These are phyloP conservation scores for Lecanicillium sp. DNA, from an alignment of 2,329 filamentous ascomycete species.

Conservation along the genomic window DNA sequence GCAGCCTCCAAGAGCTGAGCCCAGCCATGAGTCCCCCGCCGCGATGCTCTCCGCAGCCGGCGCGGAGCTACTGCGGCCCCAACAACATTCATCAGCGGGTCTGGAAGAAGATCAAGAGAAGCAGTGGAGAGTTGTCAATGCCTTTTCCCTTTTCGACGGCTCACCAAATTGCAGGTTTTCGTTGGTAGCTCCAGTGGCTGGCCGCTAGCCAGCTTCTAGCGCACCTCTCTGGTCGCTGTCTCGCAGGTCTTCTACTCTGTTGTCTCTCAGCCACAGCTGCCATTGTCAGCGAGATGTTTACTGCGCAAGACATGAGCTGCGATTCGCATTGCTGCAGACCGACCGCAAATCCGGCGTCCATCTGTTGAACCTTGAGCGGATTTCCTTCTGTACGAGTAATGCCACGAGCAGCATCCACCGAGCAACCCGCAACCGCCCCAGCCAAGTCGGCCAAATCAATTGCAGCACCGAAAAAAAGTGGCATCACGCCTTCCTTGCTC, in stretches of 20 bases:
- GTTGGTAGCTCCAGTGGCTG: no score
- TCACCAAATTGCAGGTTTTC: no score
- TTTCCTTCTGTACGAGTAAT: slow-evolving; percentile 9
- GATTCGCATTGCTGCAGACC: neutral
- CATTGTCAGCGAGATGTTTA: neutral
- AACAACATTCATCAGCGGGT: slow-evolving; percentile 10
- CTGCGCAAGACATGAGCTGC: no score
- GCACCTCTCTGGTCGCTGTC: neutral
- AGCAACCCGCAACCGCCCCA: neutral
- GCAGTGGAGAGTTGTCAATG: slow-evolving; percentile 8
- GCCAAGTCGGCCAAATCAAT: neutral
- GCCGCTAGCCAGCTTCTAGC: neutral
- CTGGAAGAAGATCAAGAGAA: slow-evolving; percentile 3
- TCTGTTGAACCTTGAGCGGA: no score
- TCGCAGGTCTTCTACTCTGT: neutral
- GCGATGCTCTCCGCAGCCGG: slow-evolving; percentile 3
- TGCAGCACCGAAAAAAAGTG: neutral
- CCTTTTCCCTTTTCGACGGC: neutral
- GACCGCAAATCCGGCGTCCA: no score
- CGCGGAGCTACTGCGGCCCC: slow-evolving; percentile 12
- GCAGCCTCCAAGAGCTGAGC: no score
- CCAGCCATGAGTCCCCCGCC: slow-evolving; percentile 1
- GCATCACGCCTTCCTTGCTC: neutral
- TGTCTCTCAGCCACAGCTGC: neutral
- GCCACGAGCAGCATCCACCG: slow-evolving; percentile 1